Conservation (phyloP, 805 yeast species). For the Barnettozyma sucrosica region DNA sequence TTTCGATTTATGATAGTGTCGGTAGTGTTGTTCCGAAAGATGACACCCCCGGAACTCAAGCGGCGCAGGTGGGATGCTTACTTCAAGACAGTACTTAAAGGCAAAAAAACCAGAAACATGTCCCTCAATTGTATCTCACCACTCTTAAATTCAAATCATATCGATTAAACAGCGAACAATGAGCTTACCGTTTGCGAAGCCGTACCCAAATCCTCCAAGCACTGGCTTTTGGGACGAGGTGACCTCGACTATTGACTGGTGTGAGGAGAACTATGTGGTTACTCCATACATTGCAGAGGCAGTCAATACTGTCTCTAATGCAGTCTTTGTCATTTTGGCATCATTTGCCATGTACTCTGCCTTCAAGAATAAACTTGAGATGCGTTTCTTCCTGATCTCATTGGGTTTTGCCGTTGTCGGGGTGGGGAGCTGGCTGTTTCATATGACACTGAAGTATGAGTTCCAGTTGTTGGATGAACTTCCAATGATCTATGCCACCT, state of each 20-base stretch:
- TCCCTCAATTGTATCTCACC: not conserved
- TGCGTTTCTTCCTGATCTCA: constrained; percentile 63
- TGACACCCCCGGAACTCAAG: not conserved
- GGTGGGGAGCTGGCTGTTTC: constrained; percentile 90
- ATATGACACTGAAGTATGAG: constrained; percentile 88
- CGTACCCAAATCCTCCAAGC: constrained; percentile 51
- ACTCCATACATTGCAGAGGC: constrained; percentile 85
- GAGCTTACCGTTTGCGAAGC: constrained; percentile 44
- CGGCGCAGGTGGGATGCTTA: not conserved
- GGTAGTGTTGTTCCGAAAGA: not conserved
- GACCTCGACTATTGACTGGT: constrained; percentile 97
- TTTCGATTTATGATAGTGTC: not conserved
- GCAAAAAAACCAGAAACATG: not conserved
- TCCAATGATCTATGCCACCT: constrained; percentile 98
- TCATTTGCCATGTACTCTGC: constrained; percentile 59
- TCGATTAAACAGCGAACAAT: not conserved
- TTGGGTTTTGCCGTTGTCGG: constrained; percentile 87
- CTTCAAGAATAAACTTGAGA: constrained; percentile 53
- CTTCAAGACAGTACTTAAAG: not conserved
- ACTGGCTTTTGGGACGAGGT: constrained; percentile 75
- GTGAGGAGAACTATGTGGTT: constrained; percentile 93
- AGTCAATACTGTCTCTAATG: constrained; percentile 78
- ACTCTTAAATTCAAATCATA: not conserved
- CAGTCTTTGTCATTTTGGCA: constrained; percentile 51
- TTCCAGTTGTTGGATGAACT: constrained; percentile 90